Evolutionary conservation across 78 protist species (phyloP), one percentile per base, ranked within the genome.

Genomic region (Polysphondylium violaceum): DNA sequence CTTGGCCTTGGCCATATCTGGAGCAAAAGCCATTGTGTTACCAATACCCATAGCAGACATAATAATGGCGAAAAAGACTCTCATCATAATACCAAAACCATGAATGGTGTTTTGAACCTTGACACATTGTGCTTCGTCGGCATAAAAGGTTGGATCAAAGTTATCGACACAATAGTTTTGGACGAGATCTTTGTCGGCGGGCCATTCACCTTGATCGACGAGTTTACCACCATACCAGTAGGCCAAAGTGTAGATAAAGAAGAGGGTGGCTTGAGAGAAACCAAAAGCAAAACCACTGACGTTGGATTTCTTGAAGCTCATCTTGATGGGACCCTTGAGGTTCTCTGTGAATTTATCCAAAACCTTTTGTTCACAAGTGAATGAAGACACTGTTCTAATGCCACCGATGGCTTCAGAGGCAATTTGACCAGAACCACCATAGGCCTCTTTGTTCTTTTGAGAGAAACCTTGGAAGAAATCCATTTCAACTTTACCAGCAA

Each of bases 161-260:
- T 68, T 31, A n/a, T 27, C 55, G 35, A 25, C 27, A 3, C 35
- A 14, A 38, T 79, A 78, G 50, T 38, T 58, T 3, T 41, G 16
- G 7, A 56, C 50, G 16, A 83, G 21, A 12, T 58, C 16, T 25
- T 68, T 31, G 16, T 25, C 35, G 1, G 79, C 91, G 9, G 29
- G 19, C 91, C 91, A 83, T 41, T 74, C 92, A 51, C 78, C 92
- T 27, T 86, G 78, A 17, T 44, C 41, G 0, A 76, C 87, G 29
- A 92, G n/a, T 40, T 85, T 85, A 53, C 91, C 95, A 56, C 95
- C 95, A 73, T 92, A 92, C 95, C 95, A 92, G 75, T 85, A 92
- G 0, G 90, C 85, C 2, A 92, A 40, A 14, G 91, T 72, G 53
- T 69, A 76, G 12, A 76, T 63, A 40, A 53, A 72, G 68, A 75